Evolutionary conservation across 2,329 filamentous ascomycete genomes (phyloP).

Genomic region (Thielaviopsis musarum): DNA sequence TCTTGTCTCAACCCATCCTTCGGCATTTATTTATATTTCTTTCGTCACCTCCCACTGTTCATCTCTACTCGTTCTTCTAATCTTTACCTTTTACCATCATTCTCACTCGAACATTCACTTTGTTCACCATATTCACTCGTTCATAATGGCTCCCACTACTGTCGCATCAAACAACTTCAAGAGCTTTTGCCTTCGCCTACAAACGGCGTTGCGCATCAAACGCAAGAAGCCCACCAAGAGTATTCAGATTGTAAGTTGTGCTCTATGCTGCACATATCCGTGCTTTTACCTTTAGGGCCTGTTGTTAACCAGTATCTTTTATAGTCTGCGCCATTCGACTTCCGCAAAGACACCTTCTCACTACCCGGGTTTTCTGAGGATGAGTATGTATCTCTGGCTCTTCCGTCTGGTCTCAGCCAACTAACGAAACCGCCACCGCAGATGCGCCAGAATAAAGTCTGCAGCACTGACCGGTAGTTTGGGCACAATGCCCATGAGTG

Average conservation of each 20-base stretch:
- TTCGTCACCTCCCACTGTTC: background rate
- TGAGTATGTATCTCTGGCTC: conserved; percentile 29
- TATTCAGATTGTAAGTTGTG: conserved; percentile 29
- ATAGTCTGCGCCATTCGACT: conserved; percentile 42
- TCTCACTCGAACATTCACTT: background rate
- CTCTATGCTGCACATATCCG: too few relatives aligned
- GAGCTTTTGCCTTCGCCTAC: conserved; percentile 27
- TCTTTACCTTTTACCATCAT: background rate
- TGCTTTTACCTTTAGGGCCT: too few relatives aligned
- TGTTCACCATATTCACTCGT: background rate
- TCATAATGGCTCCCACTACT: conserved; percentile 8
- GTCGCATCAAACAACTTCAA: conserved; percentile 23
- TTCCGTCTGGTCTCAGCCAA: background rate
- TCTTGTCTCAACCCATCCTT: background rate
- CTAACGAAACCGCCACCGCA: background rate
- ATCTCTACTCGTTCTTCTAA: background rate
- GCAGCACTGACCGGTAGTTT: conserved; percentile 7
- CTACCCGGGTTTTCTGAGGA: conserved; percentile 40
- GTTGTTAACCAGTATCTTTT: too few relatives aligned
- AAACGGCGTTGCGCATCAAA: conserved; percentile 24
- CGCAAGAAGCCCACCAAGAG: conserved; percentile 25
- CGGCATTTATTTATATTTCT: background rate
- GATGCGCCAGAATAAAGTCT: conserved; percentile 9
- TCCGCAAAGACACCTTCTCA: conserved; percentile 34
- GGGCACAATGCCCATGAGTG: conserved; percentile 6